These are phyloP conservation scores for Verticillium klebahnii DNA, from an alignment of 2,329 filamentous ascomycete species.

Conservation along the genomic window DNA sequence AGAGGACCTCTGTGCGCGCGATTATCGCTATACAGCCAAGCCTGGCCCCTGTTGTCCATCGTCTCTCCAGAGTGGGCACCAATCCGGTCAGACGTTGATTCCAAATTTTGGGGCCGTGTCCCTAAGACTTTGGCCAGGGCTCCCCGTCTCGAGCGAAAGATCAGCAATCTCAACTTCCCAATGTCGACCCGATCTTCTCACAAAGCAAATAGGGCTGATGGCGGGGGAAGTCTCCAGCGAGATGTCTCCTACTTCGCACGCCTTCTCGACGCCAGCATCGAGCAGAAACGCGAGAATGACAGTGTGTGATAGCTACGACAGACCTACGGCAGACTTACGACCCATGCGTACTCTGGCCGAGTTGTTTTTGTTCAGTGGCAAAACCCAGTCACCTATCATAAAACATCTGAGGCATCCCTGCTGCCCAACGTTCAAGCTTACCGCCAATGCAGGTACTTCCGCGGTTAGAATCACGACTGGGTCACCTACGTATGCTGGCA, in stretches of 20 bases:
- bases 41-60: background rate
- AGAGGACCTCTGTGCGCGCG: background rate
- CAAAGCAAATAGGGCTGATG: background rate
- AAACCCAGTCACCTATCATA: background rate
- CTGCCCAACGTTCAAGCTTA: background rate
- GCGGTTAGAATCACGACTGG: too few relatives aligned
- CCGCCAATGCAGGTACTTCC: background rate
- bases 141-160: background rate
- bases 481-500: background rate
- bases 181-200: background rate
- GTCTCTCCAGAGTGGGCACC: background rate
- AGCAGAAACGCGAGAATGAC: too few relatives aligned
- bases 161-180: background rate
- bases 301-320: too few relatives aligned
- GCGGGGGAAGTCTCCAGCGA: too few relatives aligned
- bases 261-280: too few relatives aligned
- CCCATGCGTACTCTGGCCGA: too few relatives aligned
- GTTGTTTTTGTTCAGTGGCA: background rate
- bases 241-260: too few relatives aligned
- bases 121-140: background rate
- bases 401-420: background rate
- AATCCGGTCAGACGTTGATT: background rate
- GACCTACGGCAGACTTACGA: too few relatives aligned
- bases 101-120: too few relatives aligned
- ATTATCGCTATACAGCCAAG: background rate